phyloP scores from a whole-genome alignment of 768 basidiomycete species.

The Leccinum longicurvipes region DNA sequence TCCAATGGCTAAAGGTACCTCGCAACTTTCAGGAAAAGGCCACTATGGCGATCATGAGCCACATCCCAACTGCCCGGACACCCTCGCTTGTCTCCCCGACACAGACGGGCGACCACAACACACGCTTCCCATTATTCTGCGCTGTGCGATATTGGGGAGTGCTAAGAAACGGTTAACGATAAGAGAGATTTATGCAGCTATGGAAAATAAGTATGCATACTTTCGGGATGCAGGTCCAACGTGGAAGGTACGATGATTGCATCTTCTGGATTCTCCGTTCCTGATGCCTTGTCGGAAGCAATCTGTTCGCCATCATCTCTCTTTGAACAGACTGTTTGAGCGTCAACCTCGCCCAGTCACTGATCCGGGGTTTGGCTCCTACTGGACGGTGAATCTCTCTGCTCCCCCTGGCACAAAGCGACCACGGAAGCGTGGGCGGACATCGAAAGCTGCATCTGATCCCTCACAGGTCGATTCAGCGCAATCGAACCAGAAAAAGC shows the following conservation, averaged over 20 bases:
- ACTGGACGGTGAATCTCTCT: constrained; percentile 84
- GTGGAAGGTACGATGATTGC: constrained; percentile 64
- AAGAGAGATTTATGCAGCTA: constrained; percentile 80
- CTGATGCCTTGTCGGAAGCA: constrained; percentile 46
- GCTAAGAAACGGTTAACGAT: constrained; percentile 74
- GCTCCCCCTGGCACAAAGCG: constrained; percentile 87
- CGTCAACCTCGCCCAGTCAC: constrained; percentile 78
- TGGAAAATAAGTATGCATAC: constrained; percentile 83
- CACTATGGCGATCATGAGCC: constrained; percentile 46
- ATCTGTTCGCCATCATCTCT: constrained; percentile 85
- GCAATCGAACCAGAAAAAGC: constrained; percentile 33
- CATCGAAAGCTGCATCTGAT: constrained; percentile 42
- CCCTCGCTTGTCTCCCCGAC: constrained; percentile 73
- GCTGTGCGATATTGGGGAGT: constrained; percentile 80
- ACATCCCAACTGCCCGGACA: constrained; percentile 79
- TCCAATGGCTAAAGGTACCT: constrained; percentile 20
- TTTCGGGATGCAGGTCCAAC: constrained; percentile 78
- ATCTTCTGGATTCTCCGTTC: background rate
- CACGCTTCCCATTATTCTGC: constrained; percentile 79
- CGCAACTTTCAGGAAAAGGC: constrained; percentile 22
- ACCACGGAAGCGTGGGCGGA: constrained; percentile 73
- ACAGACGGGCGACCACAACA: constrained; percentile 78
- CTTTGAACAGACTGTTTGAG: constrained; percentile 78
- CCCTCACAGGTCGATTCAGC: constrained; percentile 9
- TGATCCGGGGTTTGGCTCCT: constrained; percentile 84